A percentile compares a stretch with the other conserved stretches of the same genome.
These are phyloP conservation scores for Daldinia bambusicola DNA, from an alignment of 495 filamentous ascomycete species.

Conservation along the genomic window DNA sequence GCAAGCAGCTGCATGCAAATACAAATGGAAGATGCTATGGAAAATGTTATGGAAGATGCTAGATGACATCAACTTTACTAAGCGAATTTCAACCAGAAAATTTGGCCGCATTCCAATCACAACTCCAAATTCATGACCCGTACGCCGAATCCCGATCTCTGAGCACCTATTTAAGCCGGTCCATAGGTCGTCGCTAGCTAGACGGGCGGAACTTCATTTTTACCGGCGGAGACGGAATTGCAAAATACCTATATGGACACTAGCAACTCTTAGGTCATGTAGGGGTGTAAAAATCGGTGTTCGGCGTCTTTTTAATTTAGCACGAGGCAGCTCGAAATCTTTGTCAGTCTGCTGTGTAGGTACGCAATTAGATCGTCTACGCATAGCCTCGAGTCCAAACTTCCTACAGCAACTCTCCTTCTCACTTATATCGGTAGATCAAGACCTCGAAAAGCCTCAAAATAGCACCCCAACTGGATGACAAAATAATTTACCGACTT, in stretches of 20 bases:
- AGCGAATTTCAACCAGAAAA: neutral
- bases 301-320: neutral
- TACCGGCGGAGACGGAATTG: neutral
- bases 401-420: no score
- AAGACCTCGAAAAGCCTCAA: no score
- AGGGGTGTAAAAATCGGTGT: neutral
- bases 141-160: constrained; percentile 20
- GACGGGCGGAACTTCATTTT: no score
- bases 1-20: neutral
- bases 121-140: neutral
- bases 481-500: no score
- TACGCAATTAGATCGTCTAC: no score
- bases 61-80: constrained; percentile 21
- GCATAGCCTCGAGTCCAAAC: no score
- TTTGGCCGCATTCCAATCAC: neutral
- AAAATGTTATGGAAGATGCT: no score
- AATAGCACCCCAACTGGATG: no score
- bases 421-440: no score
- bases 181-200: no score
- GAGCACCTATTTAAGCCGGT: no score
- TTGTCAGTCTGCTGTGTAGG: neutral
- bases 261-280: constrained; percentile 3
- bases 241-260: neutral
- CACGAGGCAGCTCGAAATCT: neutral
- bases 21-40: neutral